Base-by-base conservation (phyloP, 345 rosid genomes). In the Aquilaria yunnanensis region DNA sequence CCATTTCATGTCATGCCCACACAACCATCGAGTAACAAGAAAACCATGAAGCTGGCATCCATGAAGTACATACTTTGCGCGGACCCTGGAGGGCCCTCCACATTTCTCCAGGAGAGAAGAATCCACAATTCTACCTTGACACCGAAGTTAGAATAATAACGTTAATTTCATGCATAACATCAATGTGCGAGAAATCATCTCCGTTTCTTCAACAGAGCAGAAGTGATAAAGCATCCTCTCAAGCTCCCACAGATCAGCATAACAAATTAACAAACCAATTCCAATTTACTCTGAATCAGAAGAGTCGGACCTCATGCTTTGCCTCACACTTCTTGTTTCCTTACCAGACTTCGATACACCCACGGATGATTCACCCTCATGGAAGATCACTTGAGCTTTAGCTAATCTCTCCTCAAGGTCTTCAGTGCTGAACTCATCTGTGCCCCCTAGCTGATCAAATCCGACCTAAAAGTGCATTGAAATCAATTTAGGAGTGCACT, bases 361-460 rank as follows among this genome's bases (percentile, higher is more conserved):
- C 57, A 61, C 14, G 51, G 99, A 88, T 1, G 96, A 83, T 65
- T 94, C 99, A 5, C 95, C 97, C 49, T 91, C 99, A 1, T 75
- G 79, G 58, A 80, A 79, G 61, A 94, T 82, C 37, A 94, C 91
- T 63, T 89, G 90, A 53, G 96, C 86, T 78, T 84, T 94, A 47
- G 90, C 93, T 71, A 94, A 73, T 63, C 99, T 87, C 76, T 88
- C 99, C 66, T 89, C 99, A 50, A 91, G 67, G 23, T 82, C 99
- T 75, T 91, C 96, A 0, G 99, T 89, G 70, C 81, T 83, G 70
- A 94, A 94, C 59, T 87, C 97, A 61, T 94, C 99, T n/a, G 82
- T 94, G 67, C 96, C 92, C 46, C 97, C 96, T 3, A 94, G 92
- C 72, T 88, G 82, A 75, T 94, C 90, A 69, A 94, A 94, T 52